Conservation (phyloP, 2,329 filamentous ascomycete species). For the Macrophomina tecta region DNA sequence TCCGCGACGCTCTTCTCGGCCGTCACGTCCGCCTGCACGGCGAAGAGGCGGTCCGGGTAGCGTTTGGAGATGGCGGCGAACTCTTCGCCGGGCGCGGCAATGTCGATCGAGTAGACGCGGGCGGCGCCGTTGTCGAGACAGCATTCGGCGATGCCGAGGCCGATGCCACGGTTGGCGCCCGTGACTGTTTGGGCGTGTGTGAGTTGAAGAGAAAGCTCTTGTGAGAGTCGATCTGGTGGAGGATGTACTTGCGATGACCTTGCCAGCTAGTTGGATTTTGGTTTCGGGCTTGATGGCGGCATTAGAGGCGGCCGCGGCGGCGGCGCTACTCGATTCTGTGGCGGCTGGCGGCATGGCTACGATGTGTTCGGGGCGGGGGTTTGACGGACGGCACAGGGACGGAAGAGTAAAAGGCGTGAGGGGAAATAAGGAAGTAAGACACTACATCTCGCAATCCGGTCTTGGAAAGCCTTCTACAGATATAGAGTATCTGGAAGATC, state of each 20-base stretch:
- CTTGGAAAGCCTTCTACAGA: background rate
- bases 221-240: background rate
- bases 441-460: background rate
- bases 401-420: too few relatives aligned
- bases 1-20: slow-evolving; percentile 52
- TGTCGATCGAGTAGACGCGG: slow-evolving; percentile 55
- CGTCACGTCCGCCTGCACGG: slow-evolving; percentile 55
- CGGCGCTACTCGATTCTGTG: background rate
- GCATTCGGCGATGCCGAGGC: slow-evolving; percentile 55
- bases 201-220: background rate
- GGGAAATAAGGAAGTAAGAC: background rate
- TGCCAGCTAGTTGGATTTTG: slow-evolving; percentile 37
- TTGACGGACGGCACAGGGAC: too few relatives aligned
- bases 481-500: background rate
- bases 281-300: slow-evolving; percentile 31
- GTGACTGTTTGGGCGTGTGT: slow-evolving; percentile 35
- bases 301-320: background rate
- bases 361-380: background rate
- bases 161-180: slow-evolving; percentile 46
- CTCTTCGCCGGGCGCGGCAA: slow-evolving; percentile 51
- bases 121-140: slow-evolving; percentile 54
- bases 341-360: background rate
- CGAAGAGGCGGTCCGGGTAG: slow-evolving; percentile 49
- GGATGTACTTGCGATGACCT: slow-evolving; percentile 31
- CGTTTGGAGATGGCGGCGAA: slow-evolving; percentile 47